Conservation (phyloP, 306 rosid genomes). For the Alnus rubra region DNA sequence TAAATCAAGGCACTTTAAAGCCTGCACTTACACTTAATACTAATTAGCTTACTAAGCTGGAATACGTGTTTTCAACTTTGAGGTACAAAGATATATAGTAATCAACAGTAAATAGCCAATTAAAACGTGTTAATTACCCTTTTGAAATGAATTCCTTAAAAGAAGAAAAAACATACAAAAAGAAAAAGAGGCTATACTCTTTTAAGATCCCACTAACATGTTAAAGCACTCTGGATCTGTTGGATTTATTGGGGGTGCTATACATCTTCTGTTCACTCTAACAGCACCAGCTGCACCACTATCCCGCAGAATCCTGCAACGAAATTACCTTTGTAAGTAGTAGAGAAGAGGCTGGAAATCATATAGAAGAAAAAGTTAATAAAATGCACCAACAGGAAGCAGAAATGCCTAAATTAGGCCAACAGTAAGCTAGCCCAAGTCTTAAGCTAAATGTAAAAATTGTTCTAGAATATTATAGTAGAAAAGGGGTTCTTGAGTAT, state of each 20-base stretch:
- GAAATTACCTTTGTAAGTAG: not conserved
- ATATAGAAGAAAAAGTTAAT: slow-evolving; percentile 10
- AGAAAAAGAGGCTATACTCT: not conserved
- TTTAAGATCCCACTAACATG: slow-evolving; percentile 71
- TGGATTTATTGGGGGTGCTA: slow-evolving; percentile 88
- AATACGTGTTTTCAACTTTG: not conserved
- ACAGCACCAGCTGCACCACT: slow-evolving; percentile 51
- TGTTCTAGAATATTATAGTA: not conserved
- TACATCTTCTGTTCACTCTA: slow-evolving; percentile 92
- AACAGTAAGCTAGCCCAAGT: not conserved
- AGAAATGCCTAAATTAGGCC: not conserved
- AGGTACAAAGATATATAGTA: not conserved
- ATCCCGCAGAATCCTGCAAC: slow-evolving; percentile 84
- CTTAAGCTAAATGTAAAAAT: not conserved
- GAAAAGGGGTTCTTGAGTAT: slow-evolving; percentile 2
- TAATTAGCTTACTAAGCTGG: not conserved
- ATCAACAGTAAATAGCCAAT: not conserved
- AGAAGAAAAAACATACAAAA: not conserved
- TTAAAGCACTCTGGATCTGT: slow-evolving; percentile 99
- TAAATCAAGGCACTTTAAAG: slow-evolving; percentile 17
- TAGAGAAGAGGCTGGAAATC: not conserved
- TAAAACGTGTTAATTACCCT: not conserved
- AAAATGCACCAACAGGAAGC: slow-evolving; percentile 12
- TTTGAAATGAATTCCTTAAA: slow-evolving; percentile 12
- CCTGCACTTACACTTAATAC: not conserved